Conservation (phyloP, 2,329 filamentous ascomycete species). For the Lithohypha guttulata region DNA sequence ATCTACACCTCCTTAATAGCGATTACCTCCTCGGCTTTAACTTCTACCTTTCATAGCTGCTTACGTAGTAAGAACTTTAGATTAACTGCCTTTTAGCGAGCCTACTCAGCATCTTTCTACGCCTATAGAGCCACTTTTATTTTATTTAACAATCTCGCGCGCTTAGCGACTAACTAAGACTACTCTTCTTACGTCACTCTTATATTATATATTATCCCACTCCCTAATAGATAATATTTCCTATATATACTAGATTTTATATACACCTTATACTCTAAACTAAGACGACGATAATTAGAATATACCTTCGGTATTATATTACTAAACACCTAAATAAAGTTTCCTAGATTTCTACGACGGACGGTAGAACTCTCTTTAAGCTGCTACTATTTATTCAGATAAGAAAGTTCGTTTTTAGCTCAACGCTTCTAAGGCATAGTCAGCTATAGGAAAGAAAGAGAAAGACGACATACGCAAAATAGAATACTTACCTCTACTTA, state of each 20-base stretch:
- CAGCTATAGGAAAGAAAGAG: no score
- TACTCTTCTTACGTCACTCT: not conserved
- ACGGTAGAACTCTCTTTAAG: no score
- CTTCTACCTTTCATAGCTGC: not conserved
- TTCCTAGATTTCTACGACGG: no score
- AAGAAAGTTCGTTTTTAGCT: no score
- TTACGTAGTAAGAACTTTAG: not conserved
- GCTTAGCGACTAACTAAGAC: not conserved
- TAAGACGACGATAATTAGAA: not conserved
- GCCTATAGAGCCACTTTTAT: not conserved
- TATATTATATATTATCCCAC: constrained; percentile 1
- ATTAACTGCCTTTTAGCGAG: not conserved
- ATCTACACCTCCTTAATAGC: not conserved
- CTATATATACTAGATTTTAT: not conserved
- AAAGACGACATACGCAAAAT: no score
- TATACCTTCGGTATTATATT: not conserved
- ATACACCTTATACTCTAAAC: constrained; percentile 2
- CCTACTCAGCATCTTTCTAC: not conserved
- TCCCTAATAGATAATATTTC: not conserved
- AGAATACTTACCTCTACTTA: no score
- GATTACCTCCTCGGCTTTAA: not conserved
- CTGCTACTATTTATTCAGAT: no score
- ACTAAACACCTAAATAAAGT: not conserved
- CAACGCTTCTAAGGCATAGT: no score
- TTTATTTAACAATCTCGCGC: not conserved